Evolutionary conservation across 225 moss, liverwort and hornwort species (phyloP), one percentile per base, ranked within the genome.

Genomic region (Marchantia polymorpha): DNA sequence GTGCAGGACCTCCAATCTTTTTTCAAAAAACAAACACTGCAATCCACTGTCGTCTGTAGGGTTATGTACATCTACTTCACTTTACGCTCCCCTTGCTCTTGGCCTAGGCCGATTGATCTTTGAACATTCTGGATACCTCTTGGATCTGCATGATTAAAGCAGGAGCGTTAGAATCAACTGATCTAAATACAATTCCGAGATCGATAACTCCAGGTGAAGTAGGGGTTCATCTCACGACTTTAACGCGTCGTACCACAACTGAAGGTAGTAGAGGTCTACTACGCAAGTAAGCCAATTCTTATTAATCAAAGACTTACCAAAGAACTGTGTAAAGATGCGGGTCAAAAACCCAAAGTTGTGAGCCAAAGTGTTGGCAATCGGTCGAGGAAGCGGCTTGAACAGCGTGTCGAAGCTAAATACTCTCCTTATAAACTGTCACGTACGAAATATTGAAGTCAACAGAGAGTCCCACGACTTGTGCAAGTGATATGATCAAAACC

Each of bases 251-350:
- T 39, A 39, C 39, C 39, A 39, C 39, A 63, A 25, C 1, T 63
- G 10, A 63, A n/a, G 63, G 7, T n/a, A n/a, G 8, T 7, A 63
- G 25, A 19, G 16, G 11, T n/a, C 7, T 63, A 63, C 11, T 60
- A 22, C 19, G 0, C 60, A 17, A 4, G 15, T 0, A 15, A 60
- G 20, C 22, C 17, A 60, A 60, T 17, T 52, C 5, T 63, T 48
- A 0, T 7, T 5, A n/a, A 26, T 19, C 23, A 46, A 20, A 16
- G 55, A 79, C 90, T 88, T 65, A 97, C 96, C 97, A 86, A 99
- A 92, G 77, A 99, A 95, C 77, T 99, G 95, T 4, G 97, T 99
- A 88, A 92, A 95, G 80, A 95, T 93, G 31, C 97, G 92, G 12
- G 97, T 99, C 82, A 95, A 90, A 81, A 99, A 99, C 29, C 93